Base-by-base conservation (phyloP, 495 filamentous ascomycete genomes). In the Lindgomyces ingoldianus region DNA sequence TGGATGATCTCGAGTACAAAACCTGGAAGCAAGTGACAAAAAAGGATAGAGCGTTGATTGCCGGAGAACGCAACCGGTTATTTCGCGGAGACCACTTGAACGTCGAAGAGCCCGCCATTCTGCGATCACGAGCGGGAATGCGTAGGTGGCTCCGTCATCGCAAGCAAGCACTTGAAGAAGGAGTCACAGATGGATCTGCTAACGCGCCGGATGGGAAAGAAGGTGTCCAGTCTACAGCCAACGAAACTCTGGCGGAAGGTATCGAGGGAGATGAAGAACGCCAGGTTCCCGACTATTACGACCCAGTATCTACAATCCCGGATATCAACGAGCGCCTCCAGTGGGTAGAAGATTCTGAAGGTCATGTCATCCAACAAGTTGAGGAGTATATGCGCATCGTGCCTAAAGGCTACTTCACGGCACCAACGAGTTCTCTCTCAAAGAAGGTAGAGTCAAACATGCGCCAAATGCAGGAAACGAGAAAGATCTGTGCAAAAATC, bases 21-120 rank as follows among this genome's bases (percentile, higher is more conserved):
- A 90, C 92, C 42, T 99, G 94, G 94, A 99, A 98, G 79, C 93
- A 96, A 74, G 90, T 96, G 39, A 99, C 94, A 1, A 97, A 97
- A 76, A 96, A 95, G 73, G 92, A 95, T 64, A 86, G 94, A 47
- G 94, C 94, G n/a, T 78, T 89, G 14, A 85, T 93, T 41, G 91
- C 94, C 10, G 84, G 88, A 60, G 83, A 87, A 61, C 80, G 94
- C 24, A 88, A 93, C 75, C 87, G 90, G 48, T 81, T 98, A 21
- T 93, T 99, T 72, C 85, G 86, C 60, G 88, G 86, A 36, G 87
- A 93, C 67, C 91, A 84, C 73, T 79, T 99, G 19, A 95, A 96
- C 69, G 70, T 83, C 4, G 94, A 99, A 3, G 91, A 93, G 66
- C 91, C 91, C 14, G 94, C 94, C 39, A 76, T 97, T 39, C 77